A percentile compares a stretch with the other conserved stretches of the same genome.
These are phyloP conservation scores for Aulographum hederae DNA, from an alignment of 2,329 filamentous ascomycete genomes.

Conservation along the genomic window DNA sequence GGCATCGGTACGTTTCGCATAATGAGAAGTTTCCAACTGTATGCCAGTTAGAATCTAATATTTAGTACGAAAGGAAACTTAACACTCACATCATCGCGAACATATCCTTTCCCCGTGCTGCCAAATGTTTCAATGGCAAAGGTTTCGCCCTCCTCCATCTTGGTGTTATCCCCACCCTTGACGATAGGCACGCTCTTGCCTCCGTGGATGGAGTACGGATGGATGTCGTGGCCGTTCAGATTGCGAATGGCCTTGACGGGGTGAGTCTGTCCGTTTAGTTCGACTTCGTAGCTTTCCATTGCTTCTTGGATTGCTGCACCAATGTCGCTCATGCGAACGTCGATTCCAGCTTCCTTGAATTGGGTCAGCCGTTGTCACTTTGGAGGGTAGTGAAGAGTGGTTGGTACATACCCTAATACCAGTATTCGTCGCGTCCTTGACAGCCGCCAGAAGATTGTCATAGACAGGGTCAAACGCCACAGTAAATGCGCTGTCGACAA, in stretches of 20 bases:
- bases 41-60: neutral
- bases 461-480: conserved; percentile 50
- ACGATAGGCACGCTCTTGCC: conserved; percentile 89
- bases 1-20: conserved; percentile 56
- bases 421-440: conserved; percentile 51
- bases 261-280: conserved; percentile 60
- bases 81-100: conserved; percentile 57
- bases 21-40: conserved; percentile 68
- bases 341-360: conserved; percentile 79
- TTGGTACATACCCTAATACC: too few species aligned
- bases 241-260: conserved; percentile 76
- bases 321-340: conserved; percentile 74
- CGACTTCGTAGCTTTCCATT: conserved; percentile 86
- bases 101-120: conserved; percentile 76
- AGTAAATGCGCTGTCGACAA: conserved; percentile 55
- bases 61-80: conserved; percentile 7
- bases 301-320: conserved; percentile 71
- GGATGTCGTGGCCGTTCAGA: conserved; percentile 77
- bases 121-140: conserved; percentile 96
- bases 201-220: conserved; percentile 78
- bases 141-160: conserved; percentile 94
- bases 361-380: too few species aligned
- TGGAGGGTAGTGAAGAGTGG: too few species aligned
- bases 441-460: conserved; percentile 46
- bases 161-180: conserved; percentile 70